Conservation (phyloP, 2,329 filamentous ascomycete genomes). For the Stemphylium beticola region DNA sequence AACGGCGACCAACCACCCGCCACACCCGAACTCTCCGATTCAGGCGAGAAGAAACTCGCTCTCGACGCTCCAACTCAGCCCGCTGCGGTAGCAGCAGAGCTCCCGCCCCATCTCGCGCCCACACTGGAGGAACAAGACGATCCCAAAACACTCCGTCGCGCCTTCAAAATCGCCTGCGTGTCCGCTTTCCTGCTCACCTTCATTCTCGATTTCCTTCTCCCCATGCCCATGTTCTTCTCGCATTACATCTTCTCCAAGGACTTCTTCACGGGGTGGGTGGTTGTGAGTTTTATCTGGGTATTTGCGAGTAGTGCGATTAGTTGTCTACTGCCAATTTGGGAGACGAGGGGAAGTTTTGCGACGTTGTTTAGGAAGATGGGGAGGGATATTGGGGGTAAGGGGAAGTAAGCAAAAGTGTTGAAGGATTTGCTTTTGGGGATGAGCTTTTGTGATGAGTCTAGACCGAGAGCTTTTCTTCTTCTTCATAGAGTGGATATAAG, state of each 20-base stretch:
- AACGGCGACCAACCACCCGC: constrained; percentile 12
- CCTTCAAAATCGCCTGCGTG: constrained; percentile 48
- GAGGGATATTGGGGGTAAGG: constrained; percentile 12
- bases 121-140: constrained; percentile 35
- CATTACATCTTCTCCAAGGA: constrained; percentile 50
- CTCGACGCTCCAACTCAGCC: constrained; percentile 1
- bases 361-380: constrained; percentile 20
- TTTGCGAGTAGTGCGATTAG: constrained; percentile 50
- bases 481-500: too few species aligned
- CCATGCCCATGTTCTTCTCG: constrained; percentile 52
- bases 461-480: too few species aligned
- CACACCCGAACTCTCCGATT: constrained; percentile 10
- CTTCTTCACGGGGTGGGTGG: constrained; percentile 53
- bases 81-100: constrained; percentile 3
- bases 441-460: too few species aligned
- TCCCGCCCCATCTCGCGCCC: constrained; percentile 26
- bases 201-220: constrained; percentile 50
- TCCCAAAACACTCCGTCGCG: constrained; percentile 38
- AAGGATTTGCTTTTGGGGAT: too few species aligned
- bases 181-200: constrained; percentile 49
- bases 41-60: constrained; percentile 17
- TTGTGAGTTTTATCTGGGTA: constrained; percentile 53
- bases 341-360: constrained; percentile 46
- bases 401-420: too few species aligned
- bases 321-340: constrained; percentile 52